phyloP scores from a whole-genome alignment of 1,284 basidiomycete genomes.

The Ceratobasidium sp. region DNA sequence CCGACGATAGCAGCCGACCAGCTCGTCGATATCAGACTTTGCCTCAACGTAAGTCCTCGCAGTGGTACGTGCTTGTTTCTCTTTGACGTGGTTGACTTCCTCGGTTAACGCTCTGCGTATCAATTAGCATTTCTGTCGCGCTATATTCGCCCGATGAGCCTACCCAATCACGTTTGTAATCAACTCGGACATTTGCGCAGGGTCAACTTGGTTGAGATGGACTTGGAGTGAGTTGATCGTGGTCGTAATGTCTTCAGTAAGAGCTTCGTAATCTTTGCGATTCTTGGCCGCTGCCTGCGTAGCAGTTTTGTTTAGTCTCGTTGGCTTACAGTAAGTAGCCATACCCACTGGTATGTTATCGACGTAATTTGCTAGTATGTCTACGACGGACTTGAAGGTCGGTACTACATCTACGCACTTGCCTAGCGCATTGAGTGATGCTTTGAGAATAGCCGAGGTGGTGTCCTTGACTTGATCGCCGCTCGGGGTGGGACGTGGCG shows the following conservation, averaged over 20 bases:
- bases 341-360: slow-evolving; percentile 1
- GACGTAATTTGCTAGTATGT: neutral
- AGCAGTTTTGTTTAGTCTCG: neutral
- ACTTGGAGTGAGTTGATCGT: neutral
- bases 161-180: neutral
- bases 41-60: neutral
- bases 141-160: neutral
- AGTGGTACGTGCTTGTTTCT: neutral
- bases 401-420: no score
- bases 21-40: neutral
- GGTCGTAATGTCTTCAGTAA: neutral
- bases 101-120: neutral
- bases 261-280: neutral
- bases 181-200: neutral
- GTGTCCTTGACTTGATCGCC: no score
- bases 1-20: neutral
- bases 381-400: neutral
- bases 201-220: neutral
- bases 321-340: no score
- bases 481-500: no score
- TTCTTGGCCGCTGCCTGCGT: neutral
- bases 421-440: no score
- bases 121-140: neutral
- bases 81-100: neutral
- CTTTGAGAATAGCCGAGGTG: no score